Conservation (phyloP, 208 protist species). For the Wallacemonas collosoma region DNA sequence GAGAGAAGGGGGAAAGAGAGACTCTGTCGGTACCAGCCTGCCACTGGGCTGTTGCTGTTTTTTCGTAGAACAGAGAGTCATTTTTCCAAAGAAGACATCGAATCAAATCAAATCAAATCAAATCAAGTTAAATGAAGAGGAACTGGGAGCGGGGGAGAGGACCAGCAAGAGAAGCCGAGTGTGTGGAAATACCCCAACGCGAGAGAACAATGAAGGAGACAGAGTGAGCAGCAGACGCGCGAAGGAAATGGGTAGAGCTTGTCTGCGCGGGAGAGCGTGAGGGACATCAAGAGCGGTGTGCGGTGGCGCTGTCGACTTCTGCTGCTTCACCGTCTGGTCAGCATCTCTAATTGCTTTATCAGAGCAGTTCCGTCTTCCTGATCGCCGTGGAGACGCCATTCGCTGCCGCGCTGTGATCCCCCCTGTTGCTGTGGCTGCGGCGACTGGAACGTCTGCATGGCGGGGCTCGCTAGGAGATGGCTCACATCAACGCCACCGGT, state of each 20-base stretch:
- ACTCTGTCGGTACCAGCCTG: background rate
- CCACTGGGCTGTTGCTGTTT: background rate
- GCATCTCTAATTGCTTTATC: slow-evolving; percentile 21
- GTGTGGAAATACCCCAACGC: too few relatives aligned
- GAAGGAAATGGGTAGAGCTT: too few relatives aligned
- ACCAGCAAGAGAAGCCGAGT: too few relatives aligned
- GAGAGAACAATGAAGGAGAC: too few relatives aligned
- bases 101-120: too few relatives aligned
- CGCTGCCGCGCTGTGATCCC: background rate
- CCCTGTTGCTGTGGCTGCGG: background rate
- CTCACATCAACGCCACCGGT: slow-evolving; percentile 6
- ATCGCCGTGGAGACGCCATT: slow-evolving; percentile 4
- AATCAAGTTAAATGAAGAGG: too few relatives aligned
- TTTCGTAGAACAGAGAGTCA: background rate
- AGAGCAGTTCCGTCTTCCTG: slow-evolving; percentile 3
- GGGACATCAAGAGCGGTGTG: background rate
- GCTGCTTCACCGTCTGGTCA: slow-evolving; percentile 4
- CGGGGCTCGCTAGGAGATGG: background rate
- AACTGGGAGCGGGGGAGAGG: too few relatives aligned
- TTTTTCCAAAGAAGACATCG: too few relatives aligned
- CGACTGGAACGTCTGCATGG: background rate
- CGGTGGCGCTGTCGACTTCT: background rate
- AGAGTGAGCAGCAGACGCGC: too few relatives aligned
- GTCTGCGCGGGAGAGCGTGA: too few relatives aligned
- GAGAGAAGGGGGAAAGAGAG: background rate